Percentiles rank a stretch among this genome's conserved stretches.
phyloP scores from a whole-genome alignment of 139 green algal genomes.

The Chlamydomonas sp. region DNA sequence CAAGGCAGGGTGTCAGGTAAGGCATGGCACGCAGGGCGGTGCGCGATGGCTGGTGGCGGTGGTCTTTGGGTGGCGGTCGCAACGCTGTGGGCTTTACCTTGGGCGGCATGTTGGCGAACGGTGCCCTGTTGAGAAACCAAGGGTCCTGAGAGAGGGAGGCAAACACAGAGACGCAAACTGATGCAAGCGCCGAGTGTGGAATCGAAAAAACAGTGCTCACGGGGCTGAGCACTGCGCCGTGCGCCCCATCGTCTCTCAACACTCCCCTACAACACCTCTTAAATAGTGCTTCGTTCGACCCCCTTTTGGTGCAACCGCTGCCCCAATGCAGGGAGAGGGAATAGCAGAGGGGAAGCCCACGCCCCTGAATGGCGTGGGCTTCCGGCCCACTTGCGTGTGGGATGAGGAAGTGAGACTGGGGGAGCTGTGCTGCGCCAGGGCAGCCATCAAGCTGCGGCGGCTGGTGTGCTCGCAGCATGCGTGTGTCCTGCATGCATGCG shows the following conservation, averaged over 20 bases:
- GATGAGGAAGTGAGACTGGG: background rate
- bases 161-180: too few relatives aligned
- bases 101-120: constrained; percentile 12
- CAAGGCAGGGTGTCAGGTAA: too few relatives aligned
- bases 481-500: background rate
- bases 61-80: background rate
- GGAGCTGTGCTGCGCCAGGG: background rate
- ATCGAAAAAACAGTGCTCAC: too few relatives aligned
- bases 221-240: background rate
- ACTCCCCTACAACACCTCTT: background rate
- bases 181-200: too few relatives aligned
- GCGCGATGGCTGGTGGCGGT: background rate
- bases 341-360: too few relatives aligned
- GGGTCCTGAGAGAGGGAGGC: too few relatives aligned
- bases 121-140: too few relatives aligned
- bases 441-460: background rate
- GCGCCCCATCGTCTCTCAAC: background rate
- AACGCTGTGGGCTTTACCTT: background rate
- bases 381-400: background rate
- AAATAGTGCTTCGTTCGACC: background rate
- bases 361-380: too few relatives aligned
- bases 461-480: background rate
- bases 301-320: background rate
- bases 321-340: background rate
- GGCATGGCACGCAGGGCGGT: too few relatives aligned